phyloP scores from a whole-genome alignment of 495 filamentous ascomycete species.

The Penicillium desertorum region DNA sequence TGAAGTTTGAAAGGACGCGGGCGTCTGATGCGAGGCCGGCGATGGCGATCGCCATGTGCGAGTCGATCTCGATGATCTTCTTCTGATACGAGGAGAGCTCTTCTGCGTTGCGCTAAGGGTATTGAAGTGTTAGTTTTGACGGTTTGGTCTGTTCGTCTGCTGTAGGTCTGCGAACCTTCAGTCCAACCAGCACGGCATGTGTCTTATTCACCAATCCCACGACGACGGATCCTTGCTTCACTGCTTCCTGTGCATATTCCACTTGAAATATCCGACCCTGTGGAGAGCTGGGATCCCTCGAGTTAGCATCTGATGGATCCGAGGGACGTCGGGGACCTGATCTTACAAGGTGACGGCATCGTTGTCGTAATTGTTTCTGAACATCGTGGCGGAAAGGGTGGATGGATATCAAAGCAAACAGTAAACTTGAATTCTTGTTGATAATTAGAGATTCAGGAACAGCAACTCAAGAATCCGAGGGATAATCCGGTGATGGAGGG shows the following conservation, averaged over 20 bases:
- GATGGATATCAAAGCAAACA: conserved; percentile 12
- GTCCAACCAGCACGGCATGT: conserved; percentile 90
- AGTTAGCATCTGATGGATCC: conserved; percentile 25
- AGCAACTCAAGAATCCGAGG: conserved; percentile 20
- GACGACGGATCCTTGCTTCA: conserved; percentile 98
- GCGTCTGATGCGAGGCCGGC: conserved; percentile 97
- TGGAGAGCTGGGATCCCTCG: conserved; percentile 67
- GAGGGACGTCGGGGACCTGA: conserved; percentile 30
- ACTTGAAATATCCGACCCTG: conserved; percentile 99
- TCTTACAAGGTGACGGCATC: conserved; percentile 98
- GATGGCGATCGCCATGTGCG: conserved; percentile 92
- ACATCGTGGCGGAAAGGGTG: conserved; percentile 61
- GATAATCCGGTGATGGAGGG: conserved; percentile 20
- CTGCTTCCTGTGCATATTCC: conserved; percentile 97
- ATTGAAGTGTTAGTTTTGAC: conserved; percentile 11
- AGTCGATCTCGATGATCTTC: conserved; percentile 96
- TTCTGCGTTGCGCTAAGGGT: conserved; percentile 88
- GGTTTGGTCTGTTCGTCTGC: background rate
- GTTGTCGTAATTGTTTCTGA: conserved; percentile 99
- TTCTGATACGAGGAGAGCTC: conserved; percentile 99
- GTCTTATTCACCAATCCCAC: conserved; percentile 97
- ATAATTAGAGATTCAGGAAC: conserved; percentile 21
- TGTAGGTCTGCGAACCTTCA: conserved; percentile 68
- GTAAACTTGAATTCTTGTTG: conserved; percentile 4
- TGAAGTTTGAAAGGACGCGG: conserved; percentile 99